Evolutionary conservation across 2,329 filamentous ascomycete species (phyloP).

Genomic region (Ambrosiella beaveri): DNA sequence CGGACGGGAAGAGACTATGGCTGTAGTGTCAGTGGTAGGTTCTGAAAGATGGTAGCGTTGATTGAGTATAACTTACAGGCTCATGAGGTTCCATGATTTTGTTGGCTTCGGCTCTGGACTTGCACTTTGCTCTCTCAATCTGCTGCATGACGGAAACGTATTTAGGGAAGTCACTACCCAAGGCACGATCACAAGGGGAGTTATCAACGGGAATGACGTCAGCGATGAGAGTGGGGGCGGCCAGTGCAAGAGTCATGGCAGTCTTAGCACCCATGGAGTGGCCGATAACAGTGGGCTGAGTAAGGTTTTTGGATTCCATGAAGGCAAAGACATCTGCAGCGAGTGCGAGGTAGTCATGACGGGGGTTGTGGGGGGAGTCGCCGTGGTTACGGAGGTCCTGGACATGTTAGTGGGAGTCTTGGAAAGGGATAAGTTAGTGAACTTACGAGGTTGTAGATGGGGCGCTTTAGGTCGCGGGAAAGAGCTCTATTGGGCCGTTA

Average conservation of each 20-base stretch:
- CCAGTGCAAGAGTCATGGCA: conserved; percentile 72
- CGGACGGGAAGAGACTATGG: conserved; percentile 52
- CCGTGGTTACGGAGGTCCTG: conserved; percentile 89
- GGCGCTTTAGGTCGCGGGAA: conserved; percentile 61
- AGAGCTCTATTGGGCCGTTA: conserved; percentile 40
- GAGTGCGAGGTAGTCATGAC: conserved; percentile 69
- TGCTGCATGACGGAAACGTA: conserved; percentile 75
- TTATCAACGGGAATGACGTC: conserved; percentile 80
- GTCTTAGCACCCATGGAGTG: conserved; percentile 97
- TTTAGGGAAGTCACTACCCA: conserved; percentile 56
- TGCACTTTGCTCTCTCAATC: conserved; percentile 52
- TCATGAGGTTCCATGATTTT: conserved; percentile 61
- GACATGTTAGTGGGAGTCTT: conserved; percentile 9
- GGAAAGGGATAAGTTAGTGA: not conserved
- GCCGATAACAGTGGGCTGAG: conserved; percentile 61
- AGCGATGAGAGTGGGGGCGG: conserved; percentile 46
- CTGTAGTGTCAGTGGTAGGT: not conserved
- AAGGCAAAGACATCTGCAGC: conserved; percentile 71
- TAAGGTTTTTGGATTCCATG: conserved; percentile 52
- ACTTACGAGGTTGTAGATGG: conserved; percentile 65
- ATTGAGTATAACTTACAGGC: conserved; percentile 27
- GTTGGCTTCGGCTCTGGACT: conserved; percentile 62
- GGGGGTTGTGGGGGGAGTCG: conserved; percentile 59
- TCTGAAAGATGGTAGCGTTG: not conserved
- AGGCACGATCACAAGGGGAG: conserved; percentile 63